Evolutionary conservation across 805 yeast genomes (phyloP), one percentile per base, ranked within the genome.

Genomic region (Priceomyces carsonii): DNA sequence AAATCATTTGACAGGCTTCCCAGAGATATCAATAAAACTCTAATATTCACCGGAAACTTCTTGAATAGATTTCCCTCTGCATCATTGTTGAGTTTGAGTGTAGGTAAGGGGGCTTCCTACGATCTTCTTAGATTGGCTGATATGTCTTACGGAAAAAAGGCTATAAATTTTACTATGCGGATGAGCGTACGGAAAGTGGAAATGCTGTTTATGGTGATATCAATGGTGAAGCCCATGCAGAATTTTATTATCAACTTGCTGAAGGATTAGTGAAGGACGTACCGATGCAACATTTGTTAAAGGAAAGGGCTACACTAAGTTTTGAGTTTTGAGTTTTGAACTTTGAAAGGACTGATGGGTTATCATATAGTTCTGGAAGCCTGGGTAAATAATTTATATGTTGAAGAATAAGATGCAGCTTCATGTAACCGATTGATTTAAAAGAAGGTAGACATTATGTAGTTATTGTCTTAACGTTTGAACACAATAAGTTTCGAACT

Each of bases 251-350:
- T 13, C 5, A 7, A 12, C 18, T 31, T 5, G 34, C 34, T 9
- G 18, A 13, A 10, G 27, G 18, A 18, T 21, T 9, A 5, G 27
- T 27, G 9, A 18, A 18, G 17, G 14, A 20, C 22, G 27, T 31
- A n/a, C 34, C 34, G 27, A 21, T n/a, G 34, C 34, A n/a, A 31
- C 34, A 14, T 31, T 31, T 31, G 34, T 31, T 15, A 31, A 31
- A 13, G 27, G 10, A 10, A 20, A 31, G 22, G 34, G 34, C 12
- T 31, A 31, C 17, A 16, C 22, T 8, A 12, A 19, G 6, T 31
- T 31, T 31, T n/a, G n/a, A n/a, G n/a, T n/a, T n/a, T n/a, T n/a
- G n/a, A n/a, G n/a, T n/a, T n/a, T n/a, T n/a, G n/a, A n/a, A n/a
- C n/a, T n/a, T n/a, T n/a, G n/a, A n/a, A n/a, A n/a, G n/a, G n/a